phyloP scores from a whole-genome alignment of 805 yeast genomes.

The Kodamaea kakaduensis region DNA sequence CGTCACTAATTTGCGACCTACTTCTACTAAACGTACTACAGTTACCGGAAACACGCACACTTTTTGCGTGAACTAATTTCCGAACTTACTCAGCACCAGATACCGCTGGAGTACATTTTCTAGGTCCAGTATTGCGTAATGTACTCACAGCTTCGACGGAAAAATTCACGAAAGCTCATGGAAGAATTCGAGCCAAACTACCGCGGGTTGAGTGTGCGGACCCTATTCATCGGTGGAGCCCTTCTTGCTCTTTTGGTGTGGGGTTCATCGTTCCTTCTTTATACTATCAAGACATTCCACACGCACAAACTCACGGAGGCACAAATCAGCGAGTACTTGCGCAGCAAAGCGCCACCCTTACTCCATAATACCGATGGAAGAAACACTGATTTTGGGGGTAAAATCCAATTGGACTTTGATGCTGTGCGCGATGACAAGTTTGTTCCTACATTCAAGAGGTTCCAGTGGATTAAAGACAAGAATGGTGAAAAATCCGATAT shows the following conservation, averaged over 20 bases:
- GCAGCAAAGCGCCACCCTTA: conserved; percentile 4
- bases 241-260: conserved; percentile 30
- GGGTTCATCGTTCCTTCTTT: conserved; percentile 34
- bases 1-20: too few species aligned
- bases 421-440: conserved; percentile 53
- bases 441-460: conserved; percentile 44
- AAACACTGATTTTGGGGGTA: conserved; percentile 15
- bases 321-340: not conserved
- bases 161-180: conserved; percentile 10
- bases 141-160: conserved; percentile 9
- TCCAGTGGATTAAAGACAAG: conserved; percentile 69
- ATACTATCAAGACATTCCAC: conserved; percentile 18
- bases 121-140: conserved; percentile 3
- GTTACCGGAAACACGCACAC: too few species aligned
- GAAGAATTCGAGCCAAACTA: conserved; percentile 7
- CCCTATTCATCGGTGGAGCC: conserved; percentile 14
- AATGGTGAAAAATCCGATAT: conserved; percentile 49
- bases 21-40: too few species aligned
- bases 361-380: conserved; percentile 8
- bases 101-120: too few species aligned
- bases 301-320: conserved; percentile 2
- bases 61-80: too few species aligned
- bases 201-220: conserved; percentile 8
- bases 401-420: conserved; percentile 26
- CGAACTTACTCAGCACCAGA: too few species aligned